These are phyloP conservation scores for Ophiostoma montium DNA, from an alignment of 2,329 filamentous ascomycete species.

Conservation along the genomic window DNA sequence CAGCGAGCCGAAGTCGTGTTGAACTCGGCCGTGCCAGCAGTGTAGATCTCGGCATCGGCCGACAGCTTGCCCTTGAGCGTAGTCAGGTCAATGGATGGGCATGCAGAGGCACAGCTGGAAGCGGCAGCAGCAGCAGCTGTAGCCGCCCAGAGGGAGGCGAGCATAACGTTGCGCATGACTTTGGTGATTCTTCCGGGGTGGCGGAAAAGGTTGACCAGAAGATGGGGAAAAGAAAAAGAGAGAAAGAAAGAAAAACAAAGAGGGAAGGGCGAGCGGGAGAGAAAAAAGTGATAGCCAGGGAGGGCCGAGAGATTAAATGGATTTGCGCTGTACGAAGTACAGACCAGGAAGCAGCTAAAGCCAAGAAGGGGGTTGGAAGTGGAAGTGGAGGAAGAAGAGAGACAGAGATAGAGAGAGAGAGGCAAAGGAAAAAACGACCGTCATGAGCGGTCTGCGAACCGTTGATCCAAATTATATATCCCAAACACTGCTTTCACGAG, in stretches of 20 bases:
- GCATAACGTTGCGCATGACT: neutral
- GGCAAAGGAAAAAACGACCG: no score
- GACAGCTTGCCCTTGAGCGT: constrained; percentile 23
- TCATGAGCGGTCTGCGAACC: neutral
- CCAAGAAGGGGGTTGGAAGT: neutral
- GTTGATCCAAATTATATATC: constrained; percentile 1
- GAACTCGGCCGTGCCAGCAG: constrained; percentile 27
- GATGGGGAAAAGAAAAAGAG: neutral
- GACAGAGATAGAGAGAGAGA: no score
- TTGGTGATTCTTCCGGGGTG: neutral
- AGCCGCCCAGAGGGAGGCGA: neutral
- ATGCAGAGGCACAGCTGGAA: neutral
- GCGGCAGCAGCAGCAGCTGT: neutral
- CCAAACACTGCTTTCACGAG: no score
- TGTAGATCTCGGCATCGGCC: constrained; percentile 25
- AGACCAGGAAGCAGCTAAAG: neutral
- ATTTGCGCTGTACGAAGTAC: no score
- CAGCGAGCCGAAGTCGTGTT: constrained; percentile 26
- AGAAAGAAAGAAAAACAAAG: neutral
- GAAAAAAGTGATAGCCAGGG: neutral
- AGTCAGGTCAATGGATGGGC: constrained; percentile 1
- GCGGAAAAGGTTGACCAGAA: neutral
- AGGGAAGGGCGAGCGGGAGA: neutral
- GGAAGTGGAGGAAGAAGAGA: neutral
- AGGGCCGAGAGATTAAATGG: neutral